phyloP scores from a whole-genome alignment of 2,329 filamentous ascomycete species.

The Sporothrix inflata region DNA sequence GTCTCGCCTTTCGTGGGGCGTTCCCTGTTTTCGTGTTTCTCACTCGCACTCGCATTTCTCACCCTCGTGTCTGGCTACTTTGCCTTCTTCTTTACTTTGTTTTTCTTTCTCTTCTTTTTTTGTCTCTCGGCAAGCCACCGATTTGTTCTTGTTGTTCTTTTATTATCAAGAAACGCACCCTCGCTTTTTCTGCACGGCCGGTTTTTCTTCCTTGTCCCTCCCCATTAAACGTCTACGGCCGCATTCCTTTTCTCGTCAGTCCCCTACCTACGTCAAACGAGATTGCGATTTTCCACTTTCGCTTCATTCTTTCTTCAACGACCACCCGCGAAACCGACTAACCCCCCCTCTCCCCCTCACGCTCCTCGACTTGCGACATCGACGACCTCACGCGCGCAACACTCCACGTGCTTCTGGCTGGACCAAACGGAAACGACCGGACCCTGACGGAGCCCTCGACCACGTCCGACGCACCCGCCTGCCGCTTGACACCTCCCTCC shows the following conservation, averaged over 20 bases:
- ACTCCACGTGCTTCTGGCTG: background rate
- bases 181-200: conserved; percentile 13
- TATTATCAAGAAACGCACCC: background rate
- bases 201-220: background rate
- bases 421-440: background rate
- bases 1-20: background rate
- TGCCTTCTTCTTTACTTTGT: background rate
- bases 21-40: conserved; percentile 15
- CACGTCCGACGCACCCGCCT: background rate
- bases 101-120: background rate
- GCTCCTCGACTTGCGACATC: background rate
- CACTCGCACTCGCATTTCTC: background rate
- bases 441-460: background rate
- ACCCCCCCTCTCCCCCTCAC: too few species aligned
- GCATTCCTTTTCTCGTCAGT: conserved; percentile 1
- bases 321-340: background rate
- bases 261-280: background rate
- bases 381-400: background rate
- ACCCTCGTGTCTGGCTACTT: background rate
- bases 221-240: background rate
- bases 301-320: conserved; percentile 12
- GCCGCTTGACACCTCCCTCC: background rate
- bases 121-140: conserved; percentile 13
- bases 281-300: conserved; percentile 14
- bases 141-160: background rate